These are phyloP conservation scores for Fusarium scirpi DNA, from an alignment of 2,329 filamentous ascomycete species.

Conservation along the genomic window DNA sequence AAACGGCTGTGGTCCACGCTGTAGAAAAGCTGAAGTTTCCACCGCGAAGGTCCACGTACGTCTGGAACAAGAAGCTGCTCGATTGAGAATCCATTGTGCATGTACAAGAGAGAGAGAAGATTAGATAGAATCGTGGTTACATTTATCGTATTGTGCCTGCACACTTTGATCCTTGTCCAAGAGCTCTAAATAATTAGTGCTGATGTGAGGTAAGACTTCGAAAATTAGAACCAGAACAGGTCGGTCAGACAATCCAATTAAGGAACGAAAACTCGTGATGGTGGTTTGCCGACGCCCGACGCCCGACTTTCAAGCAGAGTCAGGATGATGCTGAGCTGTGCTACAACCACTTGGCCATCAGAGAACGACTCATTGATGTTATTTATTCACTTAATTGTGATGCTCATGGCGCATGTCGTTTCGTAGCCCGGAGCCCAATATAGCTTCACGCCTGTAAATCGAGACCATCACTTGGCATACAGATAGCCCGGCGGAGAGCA, in stretches of 20 bases:
- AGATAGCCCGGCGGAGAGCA: background rate
- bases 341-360: background rate
- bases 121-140: background rate
- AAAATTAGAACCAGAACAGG: background rate
- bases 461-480: background rate
- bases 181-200: background rate
- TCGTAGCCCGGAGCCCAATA: background rate
- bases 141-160: background rate
- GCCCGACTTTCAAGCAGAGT: background rate
- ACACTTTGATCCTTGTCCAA: too few relatives aligned
- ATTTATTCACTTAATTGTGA: background rate
- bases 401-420: background rate
- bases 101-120: too few relatives aligned
- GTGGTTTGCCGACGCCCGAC: background rate
- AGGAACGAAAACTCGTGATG: background rate
- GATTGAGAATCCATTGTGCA: background rate
- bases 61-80: slow-evolving; percentile 1
- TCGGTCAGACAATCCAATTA: background rate
- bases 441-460: background rate
- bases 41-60: slow-evolving; percentile 6
- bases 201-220: background rate
- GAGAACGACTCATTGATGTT: background rate
- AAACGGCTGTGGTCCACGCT: slow-evolving; percentile 9
- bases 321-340: background rate
- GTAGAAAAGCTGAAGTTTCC: slow-evolving; percentile 55